Base-by-base conservation (phyloP, 176 grass and related monocot genomes). In the Aegilops tauschii region DNA sequence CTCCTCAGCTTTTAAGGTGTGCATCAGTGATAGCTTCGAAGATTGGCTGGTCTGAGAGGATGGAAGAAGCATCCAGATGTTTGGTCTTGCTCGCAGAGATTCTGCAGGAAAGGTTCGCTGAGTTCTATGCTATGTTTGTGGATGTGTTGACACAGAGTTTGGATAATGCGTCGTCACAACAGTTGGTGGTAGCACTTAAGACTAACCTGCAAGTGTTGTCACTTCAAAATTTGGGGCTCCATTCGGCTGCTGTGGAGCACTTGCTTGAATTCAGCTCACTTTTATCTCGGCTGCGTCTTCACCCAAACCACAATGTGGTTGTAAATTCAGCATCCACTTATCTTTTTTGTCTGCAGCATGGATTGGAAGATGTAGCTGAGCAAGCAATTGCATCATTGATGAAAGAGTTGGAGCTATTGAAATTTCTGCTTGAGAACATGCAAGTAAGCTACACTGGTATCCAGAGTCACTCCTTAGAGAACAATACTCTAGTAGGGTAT, bases 191-290 rank as follows among this genome's bases (percentile, higher is more conserved):
- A 76, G 84, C 87, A 65, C 88, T 98, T 82, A 98, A 95, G 81
- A 95, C 79, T 83, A 98, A 98, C 74, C 27, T 90, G 92, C 96
- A 93, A 86, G 82, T 98, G 80, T 72, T 98, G 80, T 91, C 93
- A 74, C 82, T 92, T 67, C 96, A 96, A 82, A 92, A 90, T 31
- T 71, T 86, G 77, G 90, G 88, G 17, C 92, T 96, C 47, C 84
- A 80, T 45, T 65, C 92, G 52, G 91, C 92, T 84, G 90, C 96
- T 32, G 88, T 95, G n/a, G 89, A 79, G 73, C 72, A 85, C 21
- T 31, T 95, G 88, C 82, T 98, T 71, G 68, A 88, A 61, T 94
- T 90, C 79, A 86, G 79, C 85, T 92, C 92, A 56, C 73, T 89
- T 82, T 52, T 98, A 34, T 98, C 96, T 81, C 87, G 78, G 79